Conservation (phyloP, 140 eudicot species). For the Stevia rebaudiana region DNA sequence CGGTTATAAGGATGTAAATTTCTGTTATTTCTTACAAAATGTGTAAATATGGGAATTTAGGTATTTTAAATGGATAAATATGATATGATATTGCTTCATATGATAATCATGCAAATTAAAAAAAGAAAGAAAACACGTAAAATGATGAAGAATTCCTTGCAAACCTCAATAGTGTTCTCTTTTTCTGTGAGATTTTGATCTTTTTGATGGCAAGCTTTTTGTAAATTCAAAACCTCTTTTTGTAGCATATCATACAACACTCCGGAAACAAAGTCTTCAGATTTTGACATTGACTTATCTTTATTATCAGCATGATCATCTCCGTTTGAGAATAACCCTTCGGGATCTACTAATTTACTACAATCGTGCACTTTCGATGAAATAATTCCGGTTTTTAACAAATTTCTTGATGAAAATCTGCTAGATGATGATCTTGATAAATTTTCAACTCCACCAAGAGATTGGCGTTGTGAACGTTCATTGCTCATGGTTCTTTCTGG, state of each 20-base stretch:
- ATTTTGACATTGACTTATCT: slow-evolving; percentile 30
- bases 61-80: too few relatives aligned
- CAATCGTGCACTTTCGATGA: slow-evolving; percentile 46
- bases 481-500: slow-evolving; percentile 45
- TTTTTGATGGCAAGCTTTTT: slow-evolving; percentile 74
- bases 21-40: too few relatives aligned
- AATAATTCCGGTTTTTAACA: slow-evolving; percentile 28
- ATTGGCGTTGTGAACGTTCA: slow-evolving; percentile 58
- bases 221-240: slow-evolving; percentile 64
- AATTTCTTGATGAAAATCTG: slow-evolving; percentile 45
- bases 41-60: too few relatives aligned
- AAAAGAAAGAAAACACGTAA: not conserved
- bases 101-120: not conserved
- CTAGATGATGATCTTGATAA: slow-evolving; percentile 55
- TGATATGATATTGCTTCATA: not conserved
- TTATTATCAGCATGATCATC: slow-evolving; percentile 29
- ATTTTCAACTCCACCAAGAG: slow-evolving; percentile 68
- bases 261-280: slow-evolving; percentile 71
- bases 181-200: slow-evolving; percentile 67
- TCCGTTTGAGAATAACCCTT: slow-evolving; percentile 19
- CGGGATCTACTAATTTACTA: slow-evolving; percentile 32
- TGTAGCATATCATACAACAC: slow-evolving; percentile 77
- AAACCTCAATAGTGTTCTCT: slow-evolving; percentile 74
- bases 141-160: slow-evolving; percentile 1
- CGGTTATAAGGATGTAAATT: too few relatives aligned